Evolutionary conservation across 352 stramenopile genomes (phyloP).

Genomic region (Phytophthora podocarpi): DNA sequence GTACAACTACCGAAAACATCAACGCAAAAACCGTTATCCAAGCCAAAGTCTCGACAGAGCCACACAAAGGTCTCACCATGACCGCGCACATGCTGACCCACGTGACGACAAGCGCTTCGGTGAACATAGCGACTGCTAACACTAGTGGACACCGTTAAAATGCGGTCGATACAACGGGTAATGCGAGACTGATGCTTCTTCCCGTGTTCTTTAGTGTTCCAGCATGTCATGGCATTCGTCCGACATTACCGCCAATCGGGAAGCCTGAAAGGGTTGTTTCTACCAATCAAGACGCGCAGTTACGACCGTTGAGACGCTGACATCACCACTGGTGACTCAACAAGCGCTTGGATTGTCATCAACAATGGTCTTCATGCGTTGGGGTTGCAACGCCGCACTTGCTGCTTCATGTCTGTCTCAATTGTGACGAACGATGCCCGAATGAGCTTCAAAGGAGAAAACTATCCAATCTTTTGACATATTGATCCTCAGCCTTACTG

Average conservation of each 20-base stretch:
- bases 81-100: slow-evolving; percentile 65
- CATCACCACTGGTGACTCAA: too few species aligned
- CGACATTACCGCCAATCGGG: slow-evolving; percentile 11
- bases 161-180: too few species aligned
- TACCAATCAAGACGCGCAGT: slow-evolving; percentile 9
- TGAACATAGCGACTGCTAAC: slow-evolving; percentile 46
- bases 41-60: background rate
- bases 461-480: slow-evolving; percentile 12
- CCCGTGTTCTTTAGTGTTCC: slow-evolving; percentile 29
- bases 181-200: background rate
- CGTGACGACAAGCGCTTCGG: slow-evolving; percentile 56
- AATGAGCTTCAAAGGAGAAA: background rate
- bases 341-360: too few species aligned
- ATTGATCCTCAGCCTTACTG: too few species aligned
- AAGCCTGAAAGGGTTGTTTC: background rate
- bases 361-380: too few species aligned
- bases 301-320: background rate
- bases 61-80: slow-evolving; percentile 52
- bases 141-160: too few species aligned
- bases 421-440: background rate
- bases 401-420: too few species aligned
- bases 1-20: slow-evolving; percentile 45
- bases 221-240: background rate
- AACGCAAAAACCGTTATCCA: slow-evolving; percentile 11
- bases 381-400: too few species aligned